A percentile compares a stretch with the other conserved stretches of the same genome.
Evolutionary conservation across 2,329 filamentous ascomycete genomes (phyloP).

Genomic region (Colletotrichum sansevieriae): DNA sequence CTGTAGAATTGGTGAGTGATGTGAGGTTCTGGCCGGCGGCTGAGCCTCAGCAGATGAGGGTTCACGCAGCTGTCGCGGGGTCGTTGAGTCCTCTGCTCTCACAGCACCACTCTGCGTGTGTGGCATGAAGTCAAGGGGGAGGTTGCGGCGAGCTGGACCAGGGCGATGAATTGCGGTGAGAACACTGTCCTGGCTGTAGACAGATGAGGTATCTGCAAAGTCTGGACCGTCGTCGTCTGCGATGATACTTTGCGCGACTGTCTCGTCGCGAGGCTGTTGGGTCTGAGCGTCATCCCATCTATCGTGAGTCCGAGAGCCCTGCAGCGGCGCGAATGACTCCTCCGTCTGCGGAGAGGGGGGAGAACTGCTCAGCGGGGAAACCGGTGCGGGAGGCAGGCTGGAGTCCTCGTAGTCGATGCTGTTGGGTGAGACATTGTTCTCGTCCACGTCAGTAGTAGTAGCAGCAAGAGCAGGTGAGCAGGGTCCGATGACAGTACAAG

Average conservation of each 20-base stretch:
- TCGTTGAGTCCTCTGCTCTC: conserved; percentile 15
- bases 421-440: conserved; percentile 9
- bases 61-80: conserved; percentile 13
- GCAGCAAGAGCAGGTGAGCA: not conserved
- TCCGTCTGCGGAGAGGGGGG: conserved; percentile 25
- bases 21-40: not conserved
- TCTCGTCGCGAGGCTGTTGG: conserved; percentile 7
- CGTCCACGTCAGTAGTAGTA: not conserved
- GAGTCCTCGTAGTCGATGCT: not conserved
- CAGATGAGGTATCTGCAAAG: conserved; percentile 42
- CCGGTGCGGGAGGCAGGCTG: not conserved
- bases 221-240: conserved; percentile 22
- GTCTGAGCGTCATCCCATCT: conserved; percentile 38
- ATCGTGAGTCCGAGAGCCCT: conserved; percentile 15
- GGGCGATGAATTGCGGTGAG: conserved; percentile 39
- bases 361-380: conserved; percentile 29
- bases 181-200: conserved; percentile 44
- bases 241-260: conserved; percentile 23
- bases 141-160: not conserved
- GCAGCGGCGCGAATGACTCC: conserved; percentile 11
- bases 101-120: conserved; percentile 6
- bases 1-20: conserved; percentile 7
- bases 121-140: conserved; percentile 25
- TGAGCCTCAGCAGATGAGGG: conserved; percentile 12
- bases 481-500: conserved; percentile 5